A percentile compares a stretch with the other conserved stretches of the same genome.
These are phyloP conservation scores for Pseudogymnoascus sp. DNA, from an alignment of 2,329 filamentous ascomycete species.

Conservation along the genomic window DNA sequence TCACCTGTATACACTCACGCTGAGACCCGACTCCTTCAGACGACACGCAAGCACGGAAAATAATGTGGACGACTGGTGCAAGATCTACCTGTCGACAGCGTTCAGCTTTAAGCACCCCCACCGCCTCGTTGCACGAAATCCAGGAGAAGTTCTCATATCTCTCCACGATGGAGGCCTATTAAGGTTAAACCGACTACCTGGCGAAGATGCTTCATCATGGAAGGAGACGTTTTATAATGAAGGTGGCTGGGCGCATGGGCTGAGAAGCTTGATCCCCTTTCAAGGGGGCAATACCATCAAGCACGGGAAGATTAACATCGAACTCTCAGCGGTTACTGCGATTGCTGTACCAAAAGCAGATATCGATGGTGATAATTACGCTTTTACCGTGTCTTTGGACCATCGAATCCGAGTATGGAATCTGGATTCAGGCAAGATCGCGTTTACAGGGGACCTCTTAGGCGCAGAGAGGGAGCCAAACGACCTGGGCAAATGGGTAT, in stretches of 20 bases:
- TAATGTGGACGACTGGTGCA: conserved; percentile 70
- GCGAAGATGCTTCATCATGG: conserved; percentile 51
- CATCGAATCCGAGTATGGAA: conserved; percentile 90
- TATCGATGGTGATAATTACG: conserved; percentile 44
- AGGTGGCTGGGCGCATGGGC: conserved; percentile 62
- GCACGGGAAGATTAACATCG: conserved; percentile 59
- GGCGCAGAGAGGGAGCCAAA: conserved; percentile 59
- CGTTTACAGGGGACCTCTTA: conserved; percentile 71
- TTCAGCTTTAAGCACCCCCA: conserved; percentile 75
- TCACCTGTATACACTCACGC: conserved; percentile 74
- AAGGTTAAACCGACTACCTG: conserved; percentile 56
- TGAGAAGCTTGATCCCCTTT: conserved; percentile 62
- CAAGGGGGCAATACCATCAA: conserved; percentile 57
- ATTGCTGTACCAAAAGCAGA: conserved; percentile 47
- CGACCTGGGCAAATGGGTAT: conserved; percentile 64
- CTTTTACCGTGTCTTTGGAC: conserved; percentile 81
- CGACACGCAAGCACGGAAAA: conserved; percentile 63
- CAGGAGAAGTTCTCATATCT: conserved; percentile 70
- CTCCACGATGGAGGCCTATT: conserved; percentile 74
- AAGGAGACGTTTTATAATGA: conserved; percentile 68
- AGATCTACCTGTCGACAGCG: conserved; percentile 64
- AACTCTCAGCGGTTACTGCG: conserved; percentile 61
- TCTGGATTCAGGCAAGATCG: conserved; percentile 69
- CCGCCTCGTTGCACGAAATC: conserved; percentile 67
- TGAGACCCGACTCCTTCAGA: conserved; percentile 77